Conservation (phyloP, 768 basidiomycete genomes). For the Tylopilus subfusipes region DNA sequence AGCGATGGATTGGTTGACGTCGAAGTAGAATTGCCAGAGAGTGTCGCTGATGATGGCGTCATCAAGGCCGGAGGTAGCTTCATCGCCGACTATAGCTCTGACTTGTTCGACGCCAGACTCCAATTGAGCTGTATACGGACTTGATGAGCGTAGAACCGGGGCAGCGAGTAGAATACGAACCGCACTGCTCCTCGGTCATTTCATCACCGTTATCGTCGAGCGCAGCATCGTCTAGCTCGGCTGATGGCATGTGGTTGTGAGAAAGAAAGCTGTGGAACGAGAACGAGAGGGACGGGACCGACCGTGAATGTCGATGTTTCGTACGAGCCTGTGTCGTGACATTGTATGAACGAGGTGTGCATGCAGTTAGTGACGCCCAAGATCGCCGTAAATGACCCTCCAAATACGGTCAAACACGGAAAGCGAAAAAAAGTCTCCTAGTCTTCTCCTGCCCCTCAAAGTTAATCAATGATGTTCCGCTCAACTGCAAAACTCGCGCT, state of each 20-base stretch:
- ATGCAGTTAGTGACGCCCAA: no score
- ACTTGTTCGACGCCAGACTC: constrained; percentile 68
- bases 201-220: constrained; percentile 76
- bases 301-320: constrained; percentile 82
- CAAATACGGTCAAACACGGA: constrained; percentile 22
- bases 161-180: constrained; percentile 38
- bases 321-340: constrained; percentile 90
- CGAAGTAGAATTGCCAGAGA: constrained; percentile 87
- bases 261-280: not conserved
- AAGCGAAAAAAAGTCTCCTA: not conserved
- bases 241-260: constrained; percentile 39
- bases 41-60: constrained; percentile 74
- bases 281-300: not conserved
- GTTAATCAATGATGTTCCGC: no score
- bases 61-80: constrained; percentile 61
- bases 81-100: constrained; percentile 61
- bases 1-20: constrained; percentile 70
- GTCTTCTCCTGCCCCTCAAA: no score
- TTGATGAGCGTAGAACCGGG: constrained; percentile 6
- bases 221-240: constrained; percentile 81
- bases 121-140: constrained; percentile 54
- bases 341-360: constrained; percentile 30
- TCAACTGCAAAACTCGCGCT: constrained; percentile 43
- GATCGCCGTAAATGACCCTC: not conserved
- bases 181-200: constrained; percentile 79